Evolutionary conservation across 306 rosid genomes (phyloP).

Genomic region (Cicer yamashitae): DNA sequence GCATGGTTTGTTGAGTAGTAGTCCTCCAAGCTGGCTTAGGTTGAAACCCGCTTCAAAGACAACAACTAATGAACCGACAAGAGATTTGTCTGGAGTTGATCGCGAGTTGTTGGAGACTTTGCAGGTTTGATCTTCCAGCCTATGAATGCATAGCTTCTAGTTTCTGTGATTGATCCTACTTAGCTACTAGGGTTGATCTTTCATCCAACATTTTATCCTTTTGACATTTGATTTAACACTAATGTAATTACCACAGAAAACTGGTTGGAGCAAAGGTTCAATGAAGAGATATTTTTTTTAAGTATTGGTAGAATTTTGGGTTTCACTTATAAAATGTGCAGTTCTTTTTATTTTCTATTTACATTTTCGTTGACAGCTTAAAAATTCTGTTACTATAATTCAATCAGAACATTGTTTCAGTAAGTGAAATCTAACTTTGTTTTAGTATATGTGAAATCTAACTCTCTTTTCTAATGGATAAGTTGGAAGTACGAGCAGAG

Average conservation of each 20-base stretch:
- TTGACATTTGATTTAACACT: background rate
- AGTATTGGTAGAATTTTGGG: background rate
- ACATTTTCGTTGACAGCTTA: background rate
- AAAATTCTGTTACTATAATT: background rate
- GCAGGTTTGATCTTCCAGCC: conserved; percentile 66
- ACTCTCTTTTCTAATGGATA: conserved; percentile 2
- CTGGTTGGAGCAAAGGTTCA: no score
- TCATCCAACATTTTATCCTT: conserved; percentile 1
- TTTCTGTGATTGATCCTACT: conserved; percentile 12
- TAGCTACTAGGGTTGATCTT: conserved; percentile 10
- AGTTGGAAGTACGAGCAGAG: conserved; percentile 1
- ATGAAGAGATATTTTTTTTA: no score
- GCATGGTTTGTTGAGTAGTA: conserved; percentile 79
- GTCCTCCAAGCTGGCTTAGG: conserved; percentile 83
- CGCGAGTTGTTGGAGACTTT: conserved; percentile 75
- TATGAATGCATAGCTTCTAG: conserved; percentile 26
- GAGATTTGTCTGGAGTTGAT: conserved; percentile 65
- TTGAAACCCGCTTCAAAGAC: conserved; percentile 59
- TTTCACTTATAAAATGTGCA: background rate
- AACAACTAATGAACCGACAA: conserved; percentile 51
- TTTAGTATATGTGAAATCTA: background rate
- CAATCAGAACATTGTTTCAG: background rate
- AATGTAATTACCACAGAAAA: no score
- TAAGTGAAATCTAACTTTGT: background rate
- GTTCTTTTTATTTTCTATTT: background rate